phyloP scores from a whole-genome alignment of 139 green algal genomes.

The Mychonastes homosphaera region DNA sequence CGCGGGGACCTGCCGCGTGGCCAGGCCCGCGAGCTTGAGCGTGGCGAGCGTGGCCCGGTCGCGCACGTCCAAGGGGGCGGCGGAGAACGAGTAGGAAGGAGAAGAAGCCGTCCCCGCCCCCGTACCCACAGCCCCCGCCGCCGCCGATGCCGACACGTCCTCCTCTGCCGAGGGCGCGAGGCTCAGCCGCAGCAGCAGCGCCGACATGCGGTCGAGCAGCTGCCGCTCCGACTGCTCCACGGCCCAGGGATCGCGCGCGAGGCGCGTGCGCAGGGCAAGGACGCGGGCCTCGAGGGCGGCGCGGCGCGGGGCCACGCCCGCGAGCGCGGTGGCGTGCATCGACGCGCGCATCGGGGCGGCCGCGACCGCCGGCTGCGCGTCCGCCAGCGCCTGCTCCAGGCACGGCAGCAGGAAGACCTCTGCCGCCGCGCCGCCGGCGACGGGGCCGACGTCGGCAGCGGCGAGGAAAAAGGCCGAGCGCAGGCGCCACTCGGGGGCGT shows the following conservation, averaged over 20 bases:
- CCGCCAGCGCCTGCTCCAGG: conserved; percentile 69
- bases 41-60: conserved; percentile 8
- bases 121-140: too few species aligned
- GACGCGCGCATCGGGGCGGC: conserved; percentile 38
- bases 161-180: background rate
- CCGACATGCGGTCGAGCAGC: conserved; percentile 24
- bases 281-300: conserved; percentile 16
- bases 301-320: conserved; percentile 1
- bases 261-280: conserved; percentile 8
- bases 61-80: conserved; percentile 13
- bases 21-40: conserved; percentile 11
- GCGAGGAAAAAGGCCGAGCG: conserved; percentile 57
- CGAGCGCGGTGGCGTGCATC: conserved; percentile 16
- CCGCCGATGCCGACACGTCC: too few species aligned
- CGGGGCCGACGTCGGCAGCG: conserved; percentile 23
- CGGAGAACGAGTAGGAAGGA: background rate
- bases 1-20: background rate
- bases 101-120: background rate
- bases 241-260: conserved; percentile 13
- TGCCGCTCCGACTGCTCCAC: conserved; percentile 24
- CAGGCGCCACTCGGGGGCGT: conserved; percentile 70
- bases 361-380: conserved; percentile 49
- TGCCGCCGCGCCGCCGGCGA: conserved; percentile 42
- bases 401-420: conserved; percentile 87
- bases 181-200: conserved; percentile 9